These are phyloP conservation scores for Mortierella sp. DNA, from an alignment of 371 early-diverging fungal genomes.

Conservation along the genomic window DNA sequence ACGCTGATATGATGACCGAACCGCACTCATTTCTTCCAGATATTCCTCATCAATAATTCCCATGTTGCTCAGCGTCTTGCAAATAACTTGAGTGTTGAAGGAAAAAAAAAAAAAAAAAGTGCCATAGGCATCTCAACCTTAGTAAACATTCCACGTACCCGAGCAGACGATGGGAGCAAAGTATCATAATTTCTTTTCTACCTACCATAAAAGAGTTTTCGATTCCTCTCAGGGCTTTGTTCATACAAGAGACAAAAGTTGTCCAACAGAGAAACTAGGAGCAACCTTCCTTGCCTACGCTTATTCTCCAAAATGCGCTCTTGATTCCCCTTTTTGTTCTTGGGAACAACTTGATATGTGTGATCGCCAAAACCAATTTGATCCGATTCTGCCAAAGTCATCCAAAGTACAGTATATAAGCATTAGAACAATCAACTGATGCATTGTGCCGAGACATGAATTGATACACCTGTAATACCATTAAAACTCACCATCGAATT, in stretches of 20 bases:
- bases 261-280: slow-evolving; percentile 81
- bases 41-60: slow-evolving; percentile 90
- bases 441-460: background rate
- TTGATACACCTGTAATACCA: background rate
- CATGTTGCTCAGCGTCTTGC: slow-evolving; percentile 72
- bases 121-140: slow-evolving; percentile 51
- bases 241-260: slow-evolving; percentile 91
- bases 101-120: background rate
- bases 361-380: slow-evolving; percentile 42
- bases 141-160: too few relatives aligned
- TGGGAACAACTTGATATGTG: slow-evolving; percentile 46
- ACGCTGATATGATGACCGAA: slow-evolving; percentile 83
- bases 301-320: slow-evolving; percentile 60
- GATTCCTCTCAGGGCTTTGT: slow-evolving; percentile 84
- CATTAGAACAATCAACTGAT: background rate
- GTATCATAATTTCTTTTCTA: slow-evolving; percentile 17
- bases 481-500: slow-evolving; percentile 48
- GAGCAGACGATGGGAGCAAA: too few relatives aligned
- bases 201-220: slow-evolving; percentile 84
- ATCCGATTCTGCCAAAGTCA: slow-evolving; percentile 36
- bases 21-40: slow-evolving; percentile 83
- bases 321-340: slow-evolving; percentile 41
- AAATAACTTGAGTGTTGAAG: slow-evolving; percentile 38
- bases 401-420: background rate
- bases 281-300: slow-evolving; percentile 74